Conservation (phyloP, 148 eudicot genomes). For the Pouteria glomerata region DNA sequence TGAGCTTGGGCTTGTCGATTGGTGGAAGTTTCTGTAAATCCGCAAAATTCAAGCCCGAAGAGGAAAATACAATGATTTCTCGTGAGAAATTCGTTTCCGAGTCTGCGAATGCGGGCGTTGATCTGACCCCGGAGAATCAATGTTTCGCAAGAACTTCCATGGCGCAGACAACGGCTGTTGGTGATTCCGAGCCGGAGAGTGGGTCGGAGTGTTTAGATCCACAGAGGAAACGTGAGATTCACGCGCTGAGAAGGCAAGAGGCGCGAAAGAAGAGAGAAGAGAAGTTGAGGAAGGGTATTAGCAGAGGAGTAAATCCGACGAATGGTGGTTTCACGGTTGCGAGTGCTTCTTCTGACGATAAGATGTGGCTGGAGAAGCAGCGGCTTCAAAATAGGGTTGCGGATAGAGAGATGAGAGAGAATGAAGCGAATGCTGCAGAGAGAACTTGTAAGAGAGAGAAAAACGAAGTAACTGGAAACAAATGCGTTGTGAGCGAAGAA, state of each 20-base stretch:
- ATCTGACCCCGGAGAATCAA: neutral
- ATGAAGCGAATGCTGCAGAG: conserved; percentile 1
- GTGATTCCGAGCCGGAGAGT: neutral
- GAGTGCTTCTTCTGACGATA: neutral
- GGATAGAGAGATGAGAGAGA: conserved; percentile 27
- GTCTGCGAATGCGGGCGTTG: neutral
- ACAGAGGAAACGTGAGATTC: conserved; percentile 24
- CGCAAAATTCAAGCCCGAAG: neutral
- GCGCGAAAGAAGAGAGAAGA: conserved; percentile 35
- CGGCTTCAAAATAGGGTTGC: conserved; percentile 8
- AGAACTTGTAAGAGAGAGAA: conserved; percentile 5
- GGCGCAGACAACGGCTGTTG: neutral
- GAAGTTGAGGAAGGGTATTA: conserved; percentile 26
- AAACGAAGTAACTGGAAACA: neutral
- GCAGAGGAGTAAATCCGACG: too few relatives aligned
- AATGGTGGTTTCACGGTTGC: neutral
- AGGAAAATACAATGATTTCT: neutral
- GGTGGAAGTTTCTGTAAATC: conserved; percentile 25
- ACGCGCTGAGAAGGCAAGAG: conserved; percentile 42
- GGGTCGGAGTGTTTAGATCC: conserved; percentile 7
- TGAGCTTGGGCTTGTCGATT: conserved; percentile 44
- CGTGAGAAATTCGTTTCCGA: neutral
- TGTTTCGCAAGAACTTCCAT: neutral
- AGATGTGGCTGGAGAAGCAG: conserved; percentile 10
- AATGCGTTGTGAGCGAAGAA: neutral